Conservation (phyloP, 331 rosid species). For the Phaseolus coccineus region DNA sequence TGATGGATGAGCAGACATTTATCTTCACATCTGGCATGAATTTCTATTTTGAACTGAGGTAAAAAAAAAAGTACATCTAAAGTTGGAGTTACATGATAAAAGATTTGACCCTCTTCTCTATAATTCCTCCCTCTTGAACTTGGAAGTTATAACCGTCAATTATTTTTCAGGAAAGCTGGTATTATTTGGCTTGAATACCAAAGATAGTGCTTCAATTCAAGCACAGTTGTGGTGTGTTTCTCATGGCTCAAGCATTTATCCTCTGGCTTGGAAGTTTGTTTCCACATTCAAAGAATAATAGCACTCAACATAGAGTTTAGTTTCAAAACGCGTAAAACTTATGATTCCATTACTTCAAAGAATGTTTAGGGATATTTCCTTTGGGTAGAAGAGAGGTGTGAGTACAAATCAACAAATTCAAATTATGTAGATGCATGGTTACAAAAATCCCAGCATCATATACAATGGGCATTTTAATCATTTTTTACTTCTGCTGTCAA, state of each 20-base stretch:
- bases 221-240: background rate
- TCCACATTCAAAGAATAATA: constrained; percentile 8
- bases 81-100: constrained; percentile 1
- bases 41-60: constrained; percentile 20
- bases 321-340: constrained; percentile 22
- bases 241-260: background rate
- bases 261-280: background rate
- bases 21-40: constrained; percentile 15
- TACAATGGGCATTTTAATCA: constrained; percentile 46
- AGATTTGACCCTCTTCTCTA: constrained; percentile 9
- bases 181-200: constrained; percentile 1
- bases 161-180: constrained; percentile 13
- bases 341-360: constrained; percentile 43
- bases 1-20: constrained; percentile 31
- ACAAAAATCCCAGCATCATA: constrained; percentile 50
- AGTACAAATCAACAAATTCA: constrained; percentile 46
- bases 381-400: constrained; percentile 38
- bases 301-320: constrained; percentile 11
- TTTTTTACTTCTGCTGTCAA: constrained; percentile 60
- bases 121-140: background rate
- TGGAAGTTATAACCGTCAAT: background rate
- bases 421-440: constrained; percentile 50
- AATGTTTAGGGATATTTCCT: constrained; percentile 36
- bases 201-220: background rate
- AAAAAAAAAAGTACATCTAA: background rate